phyloP scores from a whole-genome alignment of 768 basidiomycete genomes.

The Hypholoma fasciculare region DNA sequence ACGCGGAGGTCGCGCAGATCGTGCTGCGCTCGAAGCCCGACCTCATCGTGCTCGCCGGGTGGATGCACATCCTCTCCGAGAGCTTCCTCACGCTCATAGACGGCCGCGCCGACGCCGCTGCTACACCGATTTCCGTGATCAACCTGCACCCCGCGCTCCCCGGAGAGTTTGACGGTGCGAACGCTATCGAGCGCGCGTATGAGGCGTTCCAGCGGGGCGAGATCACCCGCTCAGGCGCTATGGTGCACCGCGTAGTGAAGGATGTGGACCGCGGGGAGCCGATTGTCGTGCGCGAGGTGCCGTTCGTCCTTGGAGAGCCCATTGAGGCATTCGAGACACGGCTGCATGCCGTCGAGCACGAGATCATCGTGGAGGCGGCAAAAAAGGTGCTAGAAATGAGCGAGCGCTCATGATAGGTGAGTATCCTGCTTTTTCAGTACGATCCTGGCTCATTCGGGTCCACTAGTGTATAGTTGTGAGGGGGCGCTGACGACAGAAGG shows the following conservation, averaged over 20 bases:
- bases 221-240: slow-evolving; percentile 76
- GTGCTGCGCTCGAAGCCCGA: slow-evolving; percentile 71
- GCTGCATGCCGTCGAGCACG: slow-evolving; percentile 85
- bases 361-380: slow-evolving; percentile 87
- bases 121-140: slow-evolving; percentile 71
- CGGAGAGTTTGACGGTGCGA: slow-evolving; percentile 94
- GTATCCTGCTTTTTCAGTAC: background rate
- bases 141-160: slow-evolving; percentile 97
- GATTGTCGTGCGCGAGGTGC: slow-evolving; percentile 76
- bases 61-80: slow-evolving; percentile 96
- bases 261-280: slow-evolving; percentile 95
- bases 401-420: slow-evolving; percentile 25
- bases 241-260: slow-evolving; percentile 93
- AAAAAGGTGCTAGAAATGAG: slow-evolving; percentile 63
- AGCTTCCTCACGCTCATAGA: slow-evolving; percentile 72
- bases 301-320: slow-evolving; percentile 69
- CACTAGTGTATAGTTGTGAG: too few relatives aligned
- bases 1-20: slow-evolving; percentile 72
- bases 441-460: too few relatives aligned
- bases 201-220: slow-evolving; percentile 87
- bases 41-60: slow-evolving; percentile 92
- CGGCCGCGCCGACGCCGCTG: slow-evolving; percentile 35
- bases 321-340: slow-evolving; percentile 72
- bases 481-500: background rate
- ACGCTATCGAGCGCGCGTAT: slow-evolving; percentile 86